These are phyloP conservation scores for Gelatoporia subvermispora DNA, from an alignment of 768 basidiomycete genomes.

Conservation along the genomic window DNA sequence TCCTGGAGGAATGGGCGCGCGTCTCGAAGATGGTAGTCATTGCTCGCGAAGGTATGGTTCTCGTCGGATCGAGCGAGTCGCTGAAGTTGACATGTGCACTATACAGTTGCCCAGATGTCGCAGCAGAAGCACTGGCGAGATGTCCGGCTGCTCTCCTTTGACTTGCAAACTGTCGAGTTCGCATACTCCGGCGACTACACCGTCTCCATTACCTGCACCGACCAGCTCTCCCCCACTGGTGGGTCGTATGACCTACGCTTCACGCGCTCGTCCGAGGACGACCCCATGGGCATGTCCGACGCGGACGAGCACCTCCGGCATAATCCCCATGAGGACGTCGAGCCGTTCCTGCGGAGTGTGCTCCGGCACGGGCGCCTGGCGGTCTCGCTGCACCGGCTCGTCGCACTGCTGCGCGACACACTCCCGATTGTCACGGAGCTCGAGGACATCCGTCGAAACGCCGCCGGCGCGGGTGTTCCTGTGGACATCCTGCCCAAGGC, in stretches of 20 bases:
- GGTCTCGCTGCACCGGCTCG: conserved; percentile 59
- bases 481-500: conserved; percentile 75
- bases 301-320: conserved; percentile 28
- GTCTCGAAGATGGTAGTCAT: conserved; percentile 94
- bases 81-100: background rate
- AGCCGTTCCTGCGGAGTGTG: conserved; percentile 67
- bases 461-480: conserved; percentile 24
- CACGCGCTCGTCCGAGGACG: conserved; percentile 39
- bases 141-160: conserved; percentile 82
- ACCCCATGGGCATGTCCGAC: conserved; percentile 10
- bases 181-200: conserved; percentile 73
- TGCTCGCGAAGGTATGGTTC: conserved; percentile 69
- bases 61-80: background rate
- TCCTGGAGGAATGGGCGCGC: conserved; percentile 88
- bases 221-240: conserved; percentile 63
- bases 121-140: conserved; percentile 67
- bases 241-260: conserved; percentile 74
- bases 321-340: conserved; percentile 79
- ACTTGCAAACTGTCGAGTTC: conserved; percentile 89
- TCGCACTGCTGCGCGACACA: conserved; percentile 68
- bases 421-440: conserved; percentile 73
- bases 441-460: conserved; percentile 42
- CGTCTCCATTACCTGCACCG: conserved; percentile 73
- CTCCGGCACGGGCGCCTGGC: conserved; percentile 66
- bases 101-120: conserved; percentile 76